These are phyloP conservation scores for Heliamphora pulchella DNA, from an alignment of 179 eudicot species.

Conservation along the genomic window DNA sequence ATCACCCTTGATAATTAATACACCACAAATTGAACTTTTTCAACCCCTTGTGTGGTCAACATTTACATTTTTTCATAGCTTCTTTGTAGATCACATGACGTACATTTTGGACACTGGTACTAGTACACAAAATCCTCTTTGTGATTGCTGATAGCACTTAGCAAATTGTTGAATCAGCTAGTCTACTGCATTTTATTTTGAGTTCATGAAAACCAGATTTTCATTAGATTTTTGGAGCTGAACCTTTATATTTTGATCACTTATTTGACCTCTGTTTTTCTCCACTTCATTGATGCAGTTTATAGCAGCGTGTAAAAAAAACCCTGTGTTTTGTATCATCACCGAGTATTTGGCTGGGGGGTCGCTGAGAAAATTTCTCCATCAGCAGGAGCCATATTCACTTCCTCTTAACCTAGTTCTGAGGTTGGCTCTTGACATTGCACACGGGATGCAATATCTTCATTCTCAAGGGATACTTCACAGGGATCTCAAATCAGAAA, in stretches of 20 bases:
- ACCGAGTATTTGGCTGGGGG: constrained; percentile 95
- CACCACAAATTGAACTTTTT: not conserved
- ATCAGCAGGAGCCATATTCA: constrained; percentile 89
- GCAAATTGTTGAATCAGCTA: not conserved
- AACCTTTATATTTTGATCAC: not conserved
- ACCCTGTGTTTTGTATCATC: constrained; percentile 94
- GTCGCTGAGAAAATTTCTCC: constrained; percentile 78
- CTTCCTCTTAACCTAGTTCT: constrained; percentile 57
- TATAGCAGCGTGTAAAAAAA: constrained; percentile 87
- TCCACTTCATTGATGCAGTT: constrained; percentile 49
- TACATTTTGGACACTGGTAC: not conserved
- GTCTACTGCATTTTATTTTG: not conserved
- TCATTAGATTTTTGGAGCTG: not conserved
- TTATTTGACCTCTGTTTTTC: not conserved
- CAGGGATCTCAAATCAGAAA: constrained; percentile 93
- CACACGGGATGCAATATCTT: constrained; percentile 92
- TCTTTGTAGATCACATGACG: not conserved
- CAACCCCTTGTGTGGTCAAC: not conserved
- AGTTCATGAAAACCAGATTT: not conserved
- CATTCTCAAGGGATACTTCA: constrained; percentile 93
- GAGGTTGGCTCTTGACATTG: constrained; percentile 79
- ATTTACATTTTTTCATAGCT: not conserved
- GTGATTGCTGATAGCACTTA: not conserved
- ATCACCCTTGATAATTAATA: not conserved
- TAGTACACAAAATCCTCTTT: not conserved